These are phyloP conservation scores for Heritiera fomes DNA, from an alignment of 345 rosid genomes.

Conservation along the genomic window DNA sequence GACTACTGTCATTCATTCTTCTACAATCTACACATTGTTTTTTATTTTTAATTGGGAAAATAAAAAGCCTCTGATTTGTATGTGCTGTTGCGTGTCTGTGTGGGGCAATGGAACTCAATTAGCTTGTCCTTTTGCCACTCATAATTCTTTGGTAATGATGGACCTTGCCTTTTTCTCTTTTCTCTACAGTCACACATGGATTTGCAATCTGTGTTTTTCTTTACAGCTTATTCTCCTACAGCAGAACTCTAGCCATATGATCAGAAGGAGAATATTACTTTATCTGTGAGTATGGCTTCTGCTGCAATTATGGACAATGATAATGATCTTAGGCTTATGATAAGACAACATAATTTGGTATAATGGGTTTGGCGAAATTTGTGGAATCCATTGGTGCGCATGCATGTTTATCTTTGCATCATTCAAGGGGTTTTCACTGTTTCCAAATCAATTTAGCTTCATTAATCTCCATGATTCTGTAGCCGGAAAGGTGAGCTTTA, in stretches of 20 bases:
- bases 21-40: conserved; percentile 27
- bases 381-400: conserved; percentile 46
- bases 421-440: conserved; percentile 21
- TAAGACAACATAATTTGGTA: conserved; percentile 61
- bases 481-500: conserved; percentile 27
- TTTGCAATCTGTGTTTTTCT: conserved; percentile 14
- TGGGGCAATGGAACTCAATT: conserved; percentile 12
- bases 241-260: no score
- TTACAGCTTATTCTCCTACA: conserved; percentile 17
- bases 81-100: background rate
- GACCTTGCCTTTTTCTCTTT: conserved; percentile 17
- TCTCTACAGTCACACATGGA: conserved; percentile 18
- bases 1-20: conserved; percentile 24
- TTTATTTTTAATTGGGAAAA: conserved; percentile 25
- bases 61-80: conserved; percentile 49
- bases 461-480: conserved; percentile 26
- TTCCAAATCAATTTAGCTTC: conserved; percentile 24
- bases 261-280: conserved; percentile 17
- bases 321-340: conserved; percentile 43
- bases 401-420: conserved; percentile 39
- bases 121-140: conserved; percentile 21
- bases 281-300: conserved; percentile 21
- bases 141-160: conserved; percentile 60
- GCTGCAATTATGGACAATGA: conserved; percentile 41
- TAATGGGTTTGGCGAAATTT: conserved; percentile 43